phyloP scores from a whole-genome alignment of 768 basidiomycete genomes.

The Auricularia heimuer region DNA sequence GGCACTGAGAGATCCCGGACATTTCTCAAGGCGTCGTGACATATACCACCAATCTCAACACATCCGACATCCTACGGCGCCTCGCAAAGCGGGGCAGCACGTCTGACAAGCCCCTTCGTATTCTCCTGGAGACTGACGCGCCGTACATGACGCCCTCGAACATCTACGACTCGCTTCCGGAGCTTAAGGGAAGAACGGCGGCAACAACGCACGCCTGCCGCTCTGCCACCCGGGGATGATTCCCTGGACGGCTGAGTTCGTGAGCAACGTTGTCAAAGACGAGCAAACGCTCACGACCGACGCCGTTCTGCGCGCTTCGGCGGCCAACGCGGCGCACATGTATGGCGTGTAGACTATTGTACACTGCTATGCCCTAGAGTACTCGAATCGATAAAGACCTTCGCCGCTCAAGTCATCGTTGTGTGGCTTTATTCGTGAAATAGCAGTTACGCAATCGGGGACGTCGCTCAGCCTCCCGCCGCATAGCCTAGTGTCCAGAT shows the following conservation, averaged over 20 bases:
- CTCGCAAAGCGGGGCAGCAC: slow-evolving; percentile 25
- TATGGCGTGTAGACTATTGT: slow-evolving; percentile 34
- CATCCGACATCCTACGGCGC: slow-evolving; percentile 51
- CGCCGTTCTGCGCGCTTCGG: slow-evolving; percentile 48
- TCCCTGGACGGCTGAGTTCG: slow-evolving; percentile 75
- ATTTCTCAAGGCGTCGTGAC: slow-evolving; percentile 57
- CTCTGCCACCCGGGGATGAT: slow-evolving; percentile 74
- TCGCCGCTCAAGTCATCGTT: no score
- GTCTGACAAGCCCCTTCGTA: slow-evolving; percentile 18
- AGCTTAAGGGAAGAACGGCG: slow-evolving; percentile 20
- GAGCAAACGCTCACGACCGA: slow-evolving; percentile 42
- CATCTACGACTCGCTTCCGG: slow-evolving; percentile 47
- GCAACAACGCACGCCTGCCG: slow-evolving; percentile 42
- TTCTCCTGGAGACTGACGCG: slow-evolving; percentile 75
- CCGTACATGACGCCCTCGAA: slow-evolving; percentile 81
- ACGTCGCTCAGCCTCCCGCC: no score
- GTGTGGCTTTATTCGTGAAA: no score
- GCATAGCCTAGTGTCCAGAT: no score
- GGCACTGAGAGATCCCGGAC: neutral
- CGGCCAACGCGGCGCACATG: slow-evolving; percentile 52
- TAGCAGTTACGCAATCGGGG: no score
- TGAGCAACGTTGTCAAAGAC: slow-evolving; percentile 37
- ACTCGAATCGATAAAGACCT: no score
- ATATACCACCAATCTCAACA: slow-evolving; percentile 65
- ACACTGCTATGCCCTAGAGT: no score